Base-by-base conservation (phyloP, 345 rosid species). In the Microcos paniculata region DNA sequence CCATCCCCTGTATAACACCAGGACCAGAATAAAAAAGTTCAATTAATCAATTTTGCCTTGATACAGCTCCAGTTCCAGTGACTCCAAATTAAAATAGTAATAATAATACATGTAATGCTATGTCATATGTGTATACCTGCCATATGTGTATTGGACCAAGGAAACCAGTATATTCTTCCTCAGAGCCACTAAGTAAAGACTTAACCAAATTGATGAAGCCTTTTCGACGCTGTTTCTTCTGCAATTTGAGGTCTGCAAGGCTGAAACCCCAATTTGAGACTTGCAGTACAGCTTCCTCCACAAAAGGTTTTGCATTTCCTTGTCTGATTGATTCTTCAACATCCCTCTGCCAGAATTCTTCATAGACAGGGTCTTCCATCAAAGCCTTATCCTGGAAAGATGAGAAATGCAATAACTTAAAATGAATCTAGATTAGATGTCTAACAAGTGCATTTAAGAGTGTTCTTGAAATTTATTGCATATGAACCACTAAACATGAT, bases 281-380 rank as follows among this genome's bases (percentile, higher is more conserved):
- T 79, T 83, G 92, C 77, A 90, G 70, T 48, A 72, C 82, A 84
- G 91, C 87, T 81, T 90, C 95, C 81, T 90, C 89, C 28, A 81
- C 80, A 76, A 90, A 90, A 19, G 95, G 91, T 82, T 89, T 84
- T 33, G 82, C 86, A 80, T 70, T 81, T 74, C 88, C 87, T 74
- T 86, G 95, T 72, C 90, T 80, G 75, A 87, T 83, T 58, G 93
- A 87, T 79, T 90, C 95, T 76, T 88, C 95, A 35, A 89, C 88
- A 77, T 90, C 93, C 77, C 95, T 90, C 71, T 87, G 92, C 92
- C 90, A 89, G 82, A 87, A 87, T 72, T 89, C 95, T 79, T 87
- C 90, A 69, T 89, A 78, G 77, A 90, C 72, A 49, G 95, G 95
- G 62, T 89, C 95, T 83, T 87, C 88, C 16, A 90, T 81, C 77